Conservation (phyloP, 176 grass and related monocot genomes). For the Aegilops bicornis region DNA sequence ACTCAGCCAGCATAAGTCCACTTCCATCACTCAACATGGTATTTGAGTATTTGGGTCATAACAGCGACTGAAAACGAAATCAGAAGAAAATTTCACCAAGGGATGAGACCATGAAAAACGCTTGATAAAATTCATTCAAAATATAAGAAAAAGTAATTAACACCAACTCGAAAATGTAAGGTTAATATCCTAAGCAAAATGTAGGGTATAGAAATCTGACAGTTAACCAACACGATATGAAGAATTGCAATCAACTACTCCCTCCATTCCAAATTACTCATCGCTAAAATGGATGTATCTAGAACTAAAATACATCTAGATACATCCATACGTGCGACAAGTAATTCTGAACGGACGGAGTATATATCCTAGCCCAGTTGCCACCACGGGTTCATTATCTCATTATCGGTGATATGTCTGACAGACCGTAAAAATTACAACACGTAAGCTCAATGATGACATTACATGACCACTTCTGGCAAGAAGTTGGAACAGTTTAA, state of each 20-base stretch:
- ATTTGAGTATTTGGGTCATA: background rate
- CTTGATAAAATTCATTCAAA: background rate
- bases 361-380: background rate
- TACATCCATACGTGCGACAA: too few species aligned
- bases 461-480: background rate
- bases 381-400: background rate
- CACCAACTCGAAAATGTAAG: background rate
- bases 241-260: too few species aligned
- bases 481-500: background rate
- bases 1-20: slow-evolving; percentile 3
- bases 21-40: background rate
- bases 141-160: background rate
- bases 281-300: too few species aligned
- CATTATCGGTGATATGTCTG: background rate
- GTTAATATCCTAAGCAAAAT: too few species aligned
- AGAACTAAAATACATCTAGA: too few species aligned
- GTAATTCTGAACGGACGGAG: too few species aligned
- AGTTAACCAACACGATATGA: too few species aligned
- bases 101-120: background rate
- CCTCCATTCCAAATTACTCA: too few species aligned
- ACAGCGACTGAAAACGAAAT: background rate
- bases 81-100: background rate
- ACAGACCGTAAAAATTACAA: background rate
- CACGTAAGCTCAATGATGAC: background rate
- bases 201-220: too few species aligned